Evolutionary conservation across 768 basidiomycete species (phyloP).

Genomic region (Russula vinacea): DNA sequence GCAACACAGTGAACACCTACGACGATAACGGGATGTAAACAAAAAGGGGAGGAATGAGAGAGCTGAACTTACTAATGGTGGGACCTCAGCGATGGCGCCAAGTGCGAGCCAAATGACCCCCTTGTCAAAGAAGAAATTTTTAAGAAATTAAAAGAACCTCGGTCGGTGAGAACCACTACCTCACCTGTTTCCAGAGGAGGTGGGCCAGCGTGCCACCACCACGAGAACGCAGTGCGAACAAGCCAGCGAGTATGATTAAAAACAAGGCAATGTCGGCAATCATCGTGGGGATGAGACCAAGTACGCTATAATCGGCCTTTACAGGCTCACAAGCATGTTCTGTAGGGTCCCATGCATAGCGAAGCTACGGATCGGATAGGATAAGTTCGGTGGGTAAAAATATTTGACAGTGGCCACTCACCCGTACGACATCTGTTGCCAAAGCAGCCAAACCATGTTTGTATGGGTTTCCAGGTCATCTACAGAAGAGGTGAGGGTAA

Average conservation of each 20-base stretch:
- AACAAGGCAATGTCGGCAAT: conserved; percentile 6
- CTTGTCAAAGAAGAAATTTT: not conserved
- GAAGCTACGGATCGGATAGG: not conserved
- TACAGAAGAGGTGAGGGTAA: not conserved
- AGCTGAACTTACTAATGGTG: not conserved
- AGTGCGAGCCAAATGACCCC: not conserved
- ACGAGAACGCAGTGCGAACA: not conserved
- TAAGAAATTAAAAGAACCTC: not conserved
- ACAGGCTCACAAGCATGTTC: not conserved
- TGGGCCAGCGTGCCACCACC: not conserved
- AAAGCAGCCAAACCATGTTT: not conserved
- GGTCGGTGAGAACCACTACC: not conserved
- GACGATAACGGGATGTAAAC: not conserved
- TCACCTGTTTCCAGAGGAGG: not conserved
- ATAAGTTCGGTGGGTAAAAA: not conserved
- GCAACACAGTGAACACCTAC: not conserved
- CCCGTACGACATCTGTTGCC: not conserved
- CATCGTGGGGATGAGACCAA: not conserved
- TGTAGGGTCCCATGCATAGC: not conserved
- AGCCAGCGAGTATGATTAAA: conserved; percentile 10
- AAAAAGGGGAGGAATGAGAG: not conserved
- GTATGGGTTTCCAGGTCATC: not conserved
- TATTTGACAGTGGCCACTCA: not conserved
- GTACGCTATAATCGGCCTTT: not conserved
- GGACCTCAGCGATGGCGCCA: not conserved